Evolutionary conservation across 2,329 filamentous ascomycete species (phyloP), one percentile per base, ranked within the genome.

Genomic region (Aspergillus niger): DNA sequence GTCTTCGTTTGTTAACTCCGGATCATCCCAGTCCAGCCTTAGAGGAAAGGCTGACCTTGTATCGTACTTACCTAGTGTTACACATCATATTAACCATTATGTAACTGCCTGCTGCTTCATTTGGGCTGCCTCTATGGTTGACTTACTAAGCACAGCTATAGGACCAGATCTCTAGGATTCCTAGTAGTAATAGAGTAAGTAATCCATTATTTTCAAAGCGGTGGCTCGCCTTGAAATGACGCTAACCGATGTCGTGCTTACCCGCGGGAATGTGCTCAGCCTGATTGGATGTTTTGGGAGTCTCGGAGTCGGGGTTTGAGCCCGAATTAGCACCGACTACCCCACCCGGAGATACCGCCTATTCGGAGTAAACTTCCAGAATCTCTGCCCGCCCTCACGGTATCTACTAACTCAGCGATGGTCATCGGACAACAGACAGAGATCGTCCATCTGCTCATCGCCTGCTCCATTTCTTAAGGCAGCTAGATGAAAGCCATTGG

Each of bases 351-450:
- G 15, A 17, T 50, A 50, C 24, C 15, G 47, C 7, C 15, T 30
- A 15, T 30, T 50, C 47, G 47, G 47, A 50, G 15, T 50, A 50
- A 50, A 50, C 47, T 50, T 50, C 47, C 47, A 50, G 47, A 50
- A 50, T 30, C 47, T 50, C 47, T n/a, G 15, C 44, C 44, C 22
- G 44, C 44, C 43, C 43, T 28, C 15, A 17, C 17, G 22, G 41
- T n/a, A 17, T 44, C 41, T 11, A 10, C 39, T 41, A 5, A 15
- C 3, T 47, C 20, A 26, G 43, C 7, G 22, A 47, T 11, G 43
- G 11, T 4, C 44, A 30, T 26, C 44, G 26, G 22, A 26, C 24
- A 43, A 10, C 15, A 43, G 44, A 15, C 44, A 28, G 26, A 13
- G 24, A 49, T n/a, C 13, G 24, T 6, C 44, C 6, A 5, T n/a